These are phyloP conservation scores for Magnaporthiopsis poae DNA, from an alignment of 2,329 filamentous ascomycete genomes.

Conservation along the genomic window DNA sequence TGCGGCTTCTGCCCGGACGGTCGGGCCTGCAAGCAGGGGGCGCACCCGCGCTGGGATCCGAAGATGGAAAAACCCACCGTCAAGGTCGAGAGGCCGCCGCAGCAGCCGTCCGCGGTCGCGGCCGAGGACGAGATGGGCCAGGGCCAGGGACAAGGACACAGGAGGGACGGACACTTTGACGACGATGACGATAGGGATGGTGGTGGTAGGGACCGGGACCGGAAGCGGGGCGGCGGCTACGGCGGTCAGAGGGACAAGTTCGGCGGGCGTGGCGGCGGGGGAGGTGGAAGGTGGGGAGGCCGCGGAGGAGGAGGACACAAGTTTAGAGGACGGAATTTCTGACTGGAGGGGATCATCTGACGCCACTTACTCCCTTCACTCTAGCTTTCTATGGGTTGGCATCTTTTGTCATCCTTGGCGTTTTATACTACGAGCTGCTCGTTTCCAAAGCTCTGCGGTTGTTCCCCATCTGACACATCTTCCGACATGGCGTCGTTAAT, in stretches of 20 bases:
- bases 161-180: slow-evolving; percentile 18
- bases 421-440: background rate
- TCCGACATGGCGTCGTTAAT: no score
- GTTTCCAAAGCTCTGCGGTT: no score
- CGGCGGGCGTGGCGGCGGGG: background rate
- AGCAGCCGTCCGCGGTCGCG: slow-evolving; percentile 21
- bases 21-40: slow-evolving; percentile 62
- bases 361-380: background rate
- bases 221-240: slow-evolving; percentile 15
- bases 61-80: slow-evolving; percentile 67
- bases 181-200: slow-evolving; percentile 22
- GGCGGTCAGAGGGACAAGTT: slow-evolving; percentile 23
- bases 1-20: slow-evolving; percentile 90
- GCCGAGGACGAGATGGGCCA: slow-evolving; percentile 48
- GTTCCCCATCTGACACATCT: no score
- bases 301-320: slow-evolving; percentile 20
- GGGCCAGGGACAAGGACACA: slow-evolving; percentile 29
- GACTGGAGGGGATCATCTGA: no score
- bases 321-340: slow-evolving; percentile 16
- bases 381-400: background rate
- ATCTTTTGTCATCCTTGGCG: background rate
- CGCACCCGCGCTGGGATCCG: slow-evolving; percentile 73
- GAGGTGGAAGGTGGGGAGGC: slow-evolving; percentile 21
- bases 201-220: slow-evolving; percentile 12
- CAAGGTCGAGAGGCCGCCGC: slow-evolving; percentile 45